Percentiles rank a stretch among this genome's conserved stretches.
Evolutionary conservation across 2,329 filamentous ascomycete genomes (phyloP).

Genomic region (Dryadomyces sulphureus): DNA sequence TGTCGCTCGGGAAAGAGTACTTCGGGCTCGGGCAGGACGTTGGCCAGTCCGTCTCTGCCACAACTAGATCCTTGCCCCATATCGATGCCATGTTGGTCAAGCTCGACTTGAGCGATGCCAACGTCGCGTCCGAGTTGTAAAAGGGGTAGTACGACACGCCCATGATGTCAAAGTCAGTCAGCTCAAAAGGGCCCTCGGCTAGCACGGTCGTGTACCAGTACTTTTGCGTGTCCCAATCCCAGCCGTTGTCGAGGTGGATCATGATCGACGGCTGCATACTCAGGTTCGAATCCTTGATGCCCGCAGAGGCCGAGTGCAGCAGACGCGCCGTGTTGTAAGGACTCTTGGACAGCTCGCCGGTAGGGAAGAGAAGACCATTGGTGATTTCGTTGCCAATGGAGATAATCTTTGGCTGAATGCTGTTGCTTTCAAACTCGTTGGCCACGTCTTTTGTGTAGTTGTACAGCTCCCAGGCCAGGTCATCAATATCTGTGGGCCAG

Average conservation of each 20-base stretch:
- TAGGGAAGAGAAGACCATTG: constrained; percentile 50
- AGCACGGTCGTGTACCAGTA: constrained; percentile 44
- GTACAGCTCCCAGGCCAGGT: constrained; percentile 47
- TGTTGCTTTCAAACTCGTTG: constrained; percentile 42
- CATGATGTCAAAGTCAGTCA: constrained; percentile 52
- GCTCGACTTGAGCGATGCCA: constrained; percentile 38
- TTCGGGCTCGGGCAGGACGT: constrained; percentile 42
- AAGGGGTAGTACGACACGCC: constrained; percentile 64
- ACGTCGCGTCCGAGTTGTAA: constrained; percentile 44
- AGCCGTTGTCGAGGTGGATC: constrained; percentile 65
- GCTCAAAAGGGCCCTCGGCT: constrained; percentile 12
- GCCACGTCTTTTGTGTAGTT: constrained; percentile 52
- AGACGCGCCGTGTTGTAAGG: constrained; percentile 42
- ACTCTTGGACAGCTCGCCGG: constrained; percentile 43
- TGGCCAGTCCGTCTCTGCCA: constrained; percentile 61
- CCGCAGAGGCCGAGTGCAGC: constrained; percentile 48
- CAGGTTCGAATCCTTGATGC: constrained; percentile 49
- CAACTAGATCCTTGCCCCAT: constrained; percentile 52
- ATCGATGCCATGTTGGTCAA: constrained; percentile 43
- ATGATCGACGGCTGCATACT: constrained; percentile 35
- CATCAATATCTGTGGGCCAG: constrained; percentile 43
- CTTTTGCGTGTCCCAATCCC: constrained; percentile 51
- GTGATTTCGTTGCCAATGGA: constrained; percentile 64
- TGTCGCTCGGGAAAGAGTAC: constrained; percentile 45
- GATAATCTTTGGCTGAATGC: constrained; percentile 36